Conservation (phyloP, 1,139 yeast species). For the Diutina pseudorugosa region DNA sequence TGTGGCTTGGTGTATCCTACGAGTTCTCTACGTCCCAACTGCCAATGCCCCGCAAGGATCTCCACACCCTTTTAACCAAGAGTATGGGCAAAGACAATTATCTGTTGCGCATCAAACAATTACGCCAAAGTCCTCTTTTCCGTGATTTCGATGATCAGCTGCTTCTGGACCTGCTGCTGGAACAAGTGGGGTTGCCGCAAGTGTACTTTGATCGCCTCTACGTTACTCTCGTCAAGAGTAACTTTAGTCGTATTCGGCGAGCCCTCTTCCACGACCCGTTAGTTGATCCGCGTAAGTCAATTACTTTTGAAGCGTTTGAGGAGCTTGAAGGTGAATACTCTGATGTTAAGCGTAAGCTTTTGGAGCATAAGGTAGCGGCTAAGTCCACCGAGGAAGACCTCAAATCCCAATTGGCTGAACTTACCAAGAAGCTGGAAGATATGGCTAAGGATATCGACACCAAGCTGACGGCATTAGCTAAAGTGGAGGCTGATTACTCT, state of each 20-base stretch:
- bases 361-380: constrained; percentile 16
- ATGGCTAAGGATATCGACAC: constrained; percentile 5
- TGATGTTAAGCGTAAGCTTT: constrained; percentile 15
- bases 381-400: constrained; percentile 13
- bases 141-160: constrained; percentile 40
- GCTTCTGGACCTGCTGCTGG: constrained; percentile 22
- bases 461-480: constrained; percentile 13
- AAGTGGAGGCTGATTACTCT: constrained; percentile 9
- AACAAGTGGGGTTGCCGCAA: constrained; percentile 78
- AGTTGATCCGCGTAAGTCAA: constrained; percentile 51
- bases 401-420: constrained; percentile 10
- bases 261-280: constrained; percentile 69
- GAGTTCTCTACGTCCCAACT: constrained; percentile 70
- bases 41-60: constrained; percentile 54
- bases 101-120: constrained; percentile 58
- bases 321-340: constrained; percentile 36
- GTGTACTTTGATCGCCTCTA: constrained; percentile 62
- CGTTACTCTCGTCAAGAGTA: constrained; percentile 56
- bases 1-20: constrained; percentile 65
- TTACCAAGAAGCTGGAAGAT: background rate
- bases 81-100: constrained; percentile 79
- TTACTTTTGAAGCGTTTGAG: constrained; percentile 64
- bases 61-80: constrained; percentile 49
- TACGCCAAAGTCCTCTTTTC: constrained; percentile 48
- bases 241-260: constrained; percentile 53